phyloP scores from a whole-genome alignment of 768 basidiomycete genomes.

The Kondoa subrosea region DNA sequence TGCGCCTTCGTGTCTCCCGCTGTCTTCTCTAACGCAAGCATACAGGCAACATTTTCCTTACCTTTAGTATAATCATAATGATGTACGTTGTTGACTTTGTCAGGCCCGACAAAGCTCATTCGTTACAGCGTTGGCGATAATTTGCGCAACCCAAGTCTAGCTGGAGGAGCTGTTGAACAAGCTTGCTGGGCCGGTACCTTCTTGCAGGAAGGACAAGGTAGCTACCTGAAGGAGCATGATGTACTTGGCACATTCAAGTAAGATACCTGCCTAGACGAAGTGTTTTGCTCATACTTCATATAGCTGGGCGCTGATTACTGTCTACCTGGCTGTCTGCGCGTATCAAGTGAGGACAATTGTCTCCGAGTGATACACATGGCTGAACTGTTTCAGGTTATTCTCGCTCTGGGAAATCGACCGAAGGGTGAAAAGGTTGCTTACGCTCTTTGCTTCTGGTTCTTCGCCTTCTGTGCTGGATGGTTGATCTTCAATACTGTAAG shows the following conservation, averaged over 20 bases:
- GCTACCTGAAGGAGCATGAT: constrained; percentile 20
- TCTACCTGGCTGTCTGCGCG: constrained; percentile 51
- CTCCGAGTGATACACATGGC: not conserved
- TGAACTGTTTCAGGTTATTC: constrained; percentile 34
- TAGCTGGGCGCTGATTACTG: constrained; percentile 25
- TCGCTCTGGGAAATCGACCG: constrained; percentile 63
- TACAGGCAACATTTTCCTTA: constrained; percentile 25
- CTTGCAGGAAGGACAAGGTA: constrained; percentile 18
- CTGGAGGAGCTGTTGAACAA: constrained; percentile 19
- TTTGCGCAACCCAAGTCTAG: constrained; percentile 20
- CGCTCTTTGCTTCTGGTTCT: constrained; percentile 44
- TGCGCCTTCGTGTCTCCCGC: no score
- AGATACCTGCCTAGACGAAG: not conserved
- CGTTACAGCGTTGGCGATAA: constrained; percentile 18
- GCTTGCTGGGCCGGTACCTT: constrained; percentile 27
- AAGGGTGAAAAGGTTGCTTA: constrained; percentile 71
- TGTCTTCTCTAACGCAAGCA: not conserved
- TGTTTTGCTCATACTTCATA: not conserved
- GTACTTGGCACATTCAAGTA: constrained; percentile 22
- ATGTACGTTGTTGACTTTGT: not conserved
- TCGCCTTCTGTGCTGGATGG: constrained; percentile 64
- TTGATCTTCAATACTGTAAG: constrained; percentile 44
- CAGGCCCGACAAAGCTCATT: constrained; percentile 11
- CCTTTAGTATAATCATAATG: constrained; percentile 17
- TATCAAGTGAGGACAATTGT: constrained; percentile 40